Evolutionary conservation across 164 flowering plant genomes (phyloP).

Genomic region (Sextonia rubra): DNA sequence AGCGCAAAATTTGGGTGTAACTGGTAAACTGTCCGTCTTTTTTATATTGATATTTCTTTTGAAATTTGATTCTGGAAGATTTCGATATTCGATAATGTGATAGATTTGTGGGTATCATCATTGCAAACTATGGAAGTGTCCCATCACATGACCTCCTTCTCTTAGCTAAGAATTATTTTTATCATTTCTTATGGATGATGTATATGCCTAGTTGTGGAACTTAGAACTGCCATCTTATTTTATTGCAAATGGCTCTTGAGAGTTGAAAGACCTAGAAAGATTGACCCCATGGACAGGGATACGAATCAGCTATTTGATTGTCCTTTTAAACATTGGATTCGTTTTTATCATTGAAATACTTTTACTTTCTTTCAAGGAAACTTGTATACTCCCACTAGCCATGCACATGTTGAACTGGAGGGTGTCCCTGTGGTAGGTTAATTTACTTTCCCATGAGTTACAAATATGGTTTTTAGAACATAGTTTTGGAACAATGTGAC

Average conservation of each 20-base stretch:
- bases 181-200: background rate
- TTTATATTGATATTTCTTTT: background rate
- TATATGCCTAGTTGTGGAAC: background rate
- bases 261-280: background rate
- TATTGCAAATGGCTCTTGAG: background rate
- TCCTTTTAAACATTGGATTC: too few relatives aligned
- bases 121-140: slow-evolving; percentile 4
- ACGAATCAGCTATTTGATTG: too few relatives aligned
- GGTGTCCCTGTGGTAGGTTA: too few relatives aligned
- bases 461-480: too few relatives aligned
- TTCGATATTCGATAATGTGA: background rate
- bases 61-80: background rate
- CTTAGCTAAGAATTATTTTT: background rate
- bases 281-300: background rate
- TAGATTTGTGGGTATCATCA: slow-evolving; percentile 4
- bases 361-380: too few relatives aligned
- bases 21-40: too few relatives aligned
- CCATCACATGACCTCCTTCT: slow-evolving; percentile 5
- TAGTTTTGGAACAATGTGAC: too few relatives aligned
- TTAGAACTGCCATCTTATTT: background rate
- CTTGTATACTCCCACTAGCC: too few relatives aligned
- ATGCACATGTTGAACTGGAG: too few relatives aligned
- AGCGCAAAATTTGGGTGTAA: too few relatives aligned
- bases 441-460: too few relatives aligned
- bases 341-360: too few relatives aligned